Evolutionary conservation across 179 eudicot species (phyloP), one percentile per base, ranked within the genome.

Genomic region (Nepenthes alata): DNA sequence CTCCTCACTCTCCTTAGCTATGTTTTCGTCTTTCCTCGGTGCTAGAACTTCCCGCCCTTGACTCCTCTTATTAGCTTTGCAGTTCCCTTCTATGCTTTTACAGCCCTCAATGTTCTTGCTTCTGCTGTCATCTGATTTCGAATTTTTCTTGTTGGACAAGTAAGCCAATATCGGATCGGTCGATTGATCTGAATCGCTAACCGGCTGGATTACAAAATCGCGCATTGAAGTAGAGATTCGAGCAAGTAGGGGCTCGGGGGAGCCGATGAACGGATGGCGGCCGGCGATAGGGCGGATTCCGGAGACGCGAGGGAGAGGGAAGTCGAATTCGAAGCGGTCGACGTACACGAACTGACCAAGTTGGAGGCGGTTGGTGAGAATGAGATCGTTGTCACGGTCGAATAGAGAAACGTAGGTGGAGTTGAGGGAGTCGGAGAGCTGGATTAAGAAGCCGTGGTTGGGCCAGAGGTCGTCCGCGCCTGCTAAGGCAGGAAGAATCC

Each of bases 341-440:
- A 89, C 70, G 66, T 93, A 85, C 8, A 93, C 73, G 35, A 93
- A 89, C 70, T 93, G 98, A 14, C 98, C 98, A 0, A 93, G 76
- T 63, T 87, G 97, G 57, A 93, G 76, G 1, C 85, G 81, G 64
- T 93, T 89, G 14, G 83, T 71, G 59, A 93, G 83, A 55, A 93
- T 86, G 16, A 87, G 84, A 53, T 93, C 98, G 3, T 82, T 64
- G 61, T 89, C 93, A 1, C 66, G 57, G 34, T 80, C 81, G 35
- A 86, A 74, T 25, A 93, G 87, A 2, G 93, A 80, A 52, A 85
- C 84, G 69, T 84, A 93, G 60, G 95, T 81, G 44, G 97, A 93
- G 80, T 93, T 78, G 36, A 71, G 68, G 47, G 98, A 93, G 55
- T 93, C 98, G 35, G 98, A 89, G 69, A 93, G 83, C 45, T 83